A percentile compares a stretch with the other conserved stretches of the same genome.
These are phyloP conservation scores for Solanum ossicruentum DNA, from an alignment of 257 asterid genomes.

Conservation along the genomic window DNA sequence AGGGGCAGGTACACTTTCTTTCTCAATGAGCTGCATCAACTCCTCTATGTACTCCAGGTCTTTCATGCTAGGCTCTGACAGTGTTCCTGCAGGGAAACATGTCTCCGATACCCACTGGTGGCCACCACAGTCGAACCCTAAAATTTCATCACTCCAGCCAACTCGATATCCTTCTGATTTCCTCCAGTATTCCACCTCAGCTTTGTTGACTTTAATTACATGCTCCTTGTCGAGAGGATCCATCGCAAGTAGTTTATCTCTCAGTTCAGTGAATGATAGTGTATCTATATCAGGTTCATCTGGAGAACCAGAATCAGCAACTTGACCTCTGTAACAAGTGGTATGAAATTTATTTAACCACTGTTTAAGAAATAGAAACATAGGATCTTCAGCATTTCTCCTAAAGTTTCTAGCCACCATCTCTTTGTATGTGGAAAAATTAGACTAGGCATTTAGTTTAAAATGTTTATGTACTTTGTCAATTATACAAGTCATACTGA, in stretches of 20 bases:
- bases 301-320: conserved; percentile 10
- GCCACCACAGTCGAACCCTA: conserved; percentile 98
- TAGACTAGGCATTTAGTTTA: not conserved
- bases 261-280: conserved; percentile 75
- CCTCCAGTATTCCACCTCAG: conserved; percentile 96
- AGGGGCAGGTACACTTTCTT: conserved; percentile 80
- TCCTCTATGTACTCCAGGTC: conserved; percentile 80
- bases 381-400: not conserved
- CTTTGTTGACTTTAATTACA: conserved; percentile 58
- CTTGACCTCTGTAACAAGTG: conserved; percentile 35
- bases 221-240: conserved; percentile 88
- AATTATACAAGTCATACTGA: not conserved
- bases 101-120: conserved; percentile 98
- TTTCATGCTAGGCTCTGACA: conserved; percentile 75
- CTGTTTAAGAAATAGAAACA: not conserved
- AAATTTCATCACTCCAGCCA: conserved; percentile 96
- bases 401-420: not conserved
- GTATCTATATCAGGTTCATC: conserved; percentile 40
- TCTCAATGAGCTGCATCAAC: conserved; percentile 52
- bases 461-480: not conserved
- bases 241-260: conserved; percentile 77
- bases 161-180: conserved; percentile 90
- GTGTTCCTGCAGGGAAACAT: conserved; percentile 90
- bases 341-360: not conserved
- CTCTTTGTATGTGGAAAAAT: not conserved